Evolutionary conservation across 805 yeast species (phyloP).

Genomic region (Yarrowia hollandica): DNA sequence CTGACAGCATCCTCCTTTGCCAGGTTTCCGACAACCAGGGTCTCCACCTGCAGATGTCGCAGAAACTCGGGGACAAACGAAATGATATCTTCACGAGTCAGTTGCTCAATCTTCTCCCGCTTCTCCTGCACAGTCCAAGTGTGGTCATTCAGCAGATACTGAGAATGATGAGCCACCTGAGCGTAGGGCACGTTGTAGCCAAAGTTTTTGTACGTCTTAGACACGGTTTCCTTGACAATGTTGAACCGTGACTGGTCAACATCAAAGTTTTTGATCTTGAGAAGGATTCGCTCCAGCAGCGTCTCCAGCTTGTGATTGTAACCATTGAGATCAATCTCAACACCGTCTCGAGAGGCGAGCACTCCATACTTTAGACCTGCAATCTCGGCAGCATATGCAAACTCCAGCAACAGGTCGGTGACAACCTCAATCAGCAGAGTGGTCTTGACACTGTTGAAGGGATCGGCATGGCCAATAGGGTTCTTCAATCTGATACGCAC

Average conservation of each 20-base stretch:
- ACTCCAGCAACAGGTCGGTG: constrained; percentile 72
- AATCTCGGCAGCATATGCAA: constrained; percentile 78
- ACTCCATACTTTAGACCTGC: constrained; percentile 71
- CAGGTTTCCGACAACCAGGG: constrained; percentile 76
- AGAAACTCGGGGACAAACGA: constrained; percentile 55
- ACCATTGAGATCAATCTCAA: constrained; percentile 68
- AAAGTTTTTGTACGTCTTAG: constrained; percentile 65
- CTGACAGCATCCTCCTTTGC: constrained; percentile 53
- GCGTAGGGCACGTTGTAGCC: constrained; percentile 74
- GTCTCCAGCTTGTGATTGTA: constrained; percentile 77
- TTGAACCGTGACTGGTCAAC: constrained; percentile 62
- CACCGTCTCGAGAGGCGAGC: constrained; percentile 64
- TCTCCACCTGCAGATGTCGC: constrained; percentile 64
- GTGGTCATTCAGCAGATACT: constrained; percentile 67
- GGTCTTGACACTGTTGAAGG: constrained; percentile 57
- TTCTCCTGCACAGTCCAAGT: constrained; percentile 68
- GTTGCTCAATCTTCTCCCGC: constrained; percentile 48
- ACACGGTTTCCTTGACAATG: constrained; percentile 61
- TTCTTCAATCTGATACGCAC: constrained; percentile 61
- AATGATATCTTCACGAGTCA: constrained; percentile 52
- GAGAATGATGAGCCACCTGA: constrained; percentile 66
- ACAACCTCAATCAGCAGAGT: constrained; percentile 67
- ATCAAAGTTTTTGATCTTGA: constrained; percentile 52
- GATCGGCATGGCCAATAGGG: constrained; percentile 63
- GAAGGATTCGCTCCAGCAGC: constrained; percentile 61